Percentiles rank a stretch among this genome's conserved stretches.
These are phyloP conservation scores for Kluyveromyces marxianus DNA, from an alignment of 1,139 yeast genomes.

Conservation along the genomic window DNA sequence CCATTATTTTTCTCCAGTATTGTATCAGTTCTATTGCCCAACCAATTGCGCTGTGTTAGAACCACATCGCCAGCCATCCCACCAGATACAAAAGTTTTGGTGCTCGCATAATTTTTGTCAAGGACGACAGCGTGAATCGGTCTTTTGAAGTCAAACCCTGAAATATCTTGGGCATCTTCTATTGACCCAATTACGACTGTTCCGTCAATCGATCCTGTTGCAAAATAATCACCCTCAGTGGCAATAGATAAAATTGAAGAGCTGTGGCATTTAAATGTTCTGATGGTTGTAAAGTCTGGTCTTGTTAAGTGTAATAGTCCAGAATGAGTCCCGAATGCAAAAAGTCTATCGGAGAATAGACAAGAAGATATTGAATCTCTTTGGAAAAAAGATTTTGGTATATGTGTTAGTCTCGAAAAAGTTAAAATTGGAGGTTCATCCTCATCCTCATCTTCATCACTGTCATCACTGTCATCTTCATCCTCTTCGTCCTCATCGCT, in stretches of 20 bases:
- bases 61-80: conserved; percentile 86
- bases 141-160: conserved; percentile 75
- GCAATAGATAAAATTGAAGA: conserved; percentile 72
- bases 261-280: conserved; percentile 77
- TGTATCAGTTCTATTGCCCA: conserved; percentile 70
- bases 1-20: conserved; percentile 56
- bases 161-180: conserved; percentile 52
- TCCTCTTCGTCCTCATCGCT: conserved; percentile 17
- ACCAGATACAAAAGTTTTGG: conserved; percentile 70
- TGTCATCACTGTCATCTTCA: conserved; percentile 25
- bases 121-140: conserved; percentile 85
- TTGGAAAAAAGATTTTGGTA: conserved; percentile 61
- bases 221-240: conserved; percentile 67
- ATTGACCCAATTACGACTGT: conserved; percentile 77
- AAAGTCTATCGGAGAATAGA: conserved; percentile 47
- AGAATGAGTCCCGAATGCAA: conserved; percentile 83
- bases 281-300: conserved; percentile 48
- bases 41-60: conserved; percentile 74
- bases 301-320: conserved; percentile 68
- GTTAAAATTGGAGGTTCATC: conserved; percentile 69
- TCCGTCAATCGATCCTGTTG: conserved; percentile 91
- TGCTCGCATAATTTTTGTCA: conserved; percentile 56
- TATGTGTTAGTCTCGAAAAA: conserved; percentile 56
- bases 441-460: conserved; percentile 40
- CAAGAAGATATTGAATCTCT: conserved; percentile 75